Evolutionary conservation across 768 basidiomycete species (phyloP).

Genomic region (Xerocomus potaroensis): DNA sequence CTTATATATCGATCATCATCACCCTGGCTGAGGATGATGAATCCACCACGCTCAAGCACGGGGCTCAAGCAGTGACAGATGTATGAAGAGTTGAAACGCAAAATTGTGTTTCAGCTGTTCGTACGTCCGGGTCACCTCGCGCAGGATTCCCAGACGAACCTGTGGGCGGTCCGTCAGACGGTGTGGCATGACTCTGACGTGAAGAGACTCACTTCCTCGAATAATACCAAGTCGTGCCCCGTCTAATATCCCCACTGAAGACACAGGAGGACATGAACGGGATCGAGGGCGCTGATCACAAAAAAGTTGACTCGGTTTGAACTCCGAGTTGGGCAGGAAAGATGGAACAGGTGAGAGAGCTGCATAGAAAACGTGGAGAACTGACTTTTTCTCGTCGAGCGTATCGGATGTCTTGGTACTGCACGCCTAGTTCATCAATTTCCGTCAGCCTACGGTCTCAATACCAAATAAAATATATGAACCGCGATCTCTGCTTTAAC

Average conservation of each 20-base stretch:
- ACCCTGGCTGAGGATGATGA: neutral
- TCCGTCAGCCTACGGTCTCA: neutral
- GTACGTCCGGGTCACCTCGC: conserved; percentile 12
- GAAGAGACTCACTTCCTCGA: neutral
- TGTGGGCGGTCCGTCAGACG: neutral
- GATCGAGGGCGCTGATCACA: neutral
- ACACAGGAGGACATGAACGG: conserved; percentile 8
- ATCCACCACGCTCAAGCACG: neutral
- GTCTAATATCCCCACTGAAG: neutral
- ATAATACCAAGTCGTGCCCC: too few species aligned
- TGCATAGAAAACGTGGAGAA: neutral
- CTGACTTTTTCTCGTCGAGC: neutral
- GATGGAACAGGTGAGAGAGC: neutral
- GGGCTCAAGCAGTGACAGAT: conserved; percentile 2
- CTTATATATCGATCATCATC: neutral
- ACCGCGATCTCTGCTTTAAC: conserved; percentile 4
- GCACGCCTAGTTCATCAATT: neutral
- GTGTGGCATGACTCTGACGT: neutral
- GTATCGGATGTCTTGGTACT: neutral
- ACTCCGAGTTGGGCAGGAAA: too few species aligned
- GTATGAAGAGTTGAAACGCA: conserved; percentile 1
- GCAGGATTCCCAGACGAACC: neutral
- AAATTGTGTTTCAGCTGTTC: neutral
- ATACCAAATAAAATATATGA: neutral
- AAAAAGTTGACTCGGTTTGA: neutral